A percentile compares a stretch with the other conserved stretches of the same genome.
Evolutionary conservation across 129 eudicot species (phyloP).

Genomic region (Flaveria linearis): DNA sequence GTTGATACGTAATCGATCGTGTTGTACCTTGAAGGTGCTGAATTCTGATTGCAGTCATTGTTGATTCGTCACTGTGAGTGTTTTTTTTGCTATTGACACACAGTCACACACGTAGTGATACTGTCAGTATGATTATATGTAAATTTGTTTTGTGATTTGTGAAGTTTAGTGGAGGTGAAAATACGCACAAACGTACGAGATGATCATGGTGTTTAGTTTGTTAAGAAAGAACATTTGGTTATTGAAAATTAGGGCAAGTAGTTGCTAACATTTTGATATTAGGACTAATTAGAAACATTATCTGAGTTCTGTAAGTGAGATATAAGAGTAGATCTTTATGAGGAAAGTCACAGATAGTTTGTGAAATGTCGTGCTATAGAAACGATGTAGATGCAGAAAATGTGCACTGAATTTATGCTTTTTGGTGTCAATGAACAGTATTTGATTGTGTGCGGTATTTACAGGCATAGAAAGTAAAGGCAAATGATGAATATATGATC

Average conservation of each 20-base stretch:
- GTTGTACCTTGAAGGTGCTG: not conserved
- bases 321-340: too few relatives aligned
- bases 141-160: not conserved
- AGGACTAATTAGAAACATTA: too few relatives aligned
- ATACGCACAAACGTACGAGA: not conserved
- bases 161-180: not conserved
- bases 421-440: constrained; percentile 1
- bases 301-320: too few relatives aligned
- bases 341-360: too few relatives aligned
- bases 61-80: constrained; percentile 9
- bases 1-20: not conserved
- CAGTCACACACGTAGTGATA: not conserved
- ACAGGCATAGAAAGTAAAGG: constrained; percentile 19
- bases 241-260: not conserved
- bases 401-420: not conserved
- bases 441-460: not conserved
- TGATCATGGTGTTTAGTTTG: not conserved
- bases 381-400: too few relatives aligned
- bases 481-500: constrained; percentile 1
- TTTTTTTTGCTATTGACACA: not conserved
- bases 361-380: too few relatives aligned
- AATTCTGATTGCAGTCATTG: constrained; percentile 13
- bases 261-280: too few relatives aligned
- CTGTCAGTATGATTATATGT: not conserved
- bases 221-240: not conserved